Evolutionary conservation across 345 rosid species (phyloP), one percentile per base, ranked within the genome.

Genomic region (Eutrema yunnanense): DNA sequence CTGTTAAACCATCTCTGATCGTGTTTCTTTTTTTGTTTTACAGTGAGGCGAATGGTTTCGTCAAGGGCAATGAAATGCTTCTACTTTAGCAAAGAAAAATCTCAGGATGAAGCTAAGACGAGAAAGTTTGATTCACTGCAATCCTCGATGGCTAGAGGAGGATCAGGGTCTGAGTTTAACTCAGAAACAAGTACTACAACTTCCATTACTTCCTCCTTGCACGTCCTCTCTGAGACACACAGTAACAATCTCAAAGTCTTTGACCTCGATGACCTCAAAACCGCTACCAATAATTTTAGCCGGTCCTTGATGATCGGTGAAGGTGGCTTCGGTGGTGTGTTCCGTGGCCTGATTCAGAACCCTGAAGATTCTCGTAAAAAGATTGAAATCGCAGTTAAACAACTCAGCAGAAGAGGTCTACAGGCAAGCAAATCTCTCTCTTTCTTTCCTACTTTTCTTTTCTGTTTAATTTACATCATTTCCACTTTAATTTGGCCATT

Each of bases 291-390:
- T 85, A 89, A 85, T 67, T 95, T 95, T 79, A 87, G 88, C 80
- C 90, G 97, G 3, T 86, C 97, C 36, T 81, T 95, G 59, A 89
- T 95, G 96, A 74, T 95, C 42, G 96, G 99, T 57, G 99, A 94
- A 78, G 97, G 99, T 57, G 96, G 99, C 26, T 95, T 95, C 46
- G 97, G 99, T 38, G 88, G 93, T 47, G 99, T 95, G 10, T 91
- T 83, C 68, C 83, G 80, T 46, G 97, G 92, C 40, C 73, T 85
- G 6, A 88, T 87, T 50, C 85, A 83, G 30, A 87, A 87, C 82
- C 69, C 74, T 0, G 84, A 85, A 41, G 90, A 88, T 72, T 38
- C 82, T 10, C 84, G 77, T 50, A 87, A 82, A 72, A 95, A 88
- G 78, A 87, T 94, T 6, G 96, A 91, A 37, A 82, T 95, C 62